Conservation (phyloP, 352 stramenopile species). For the Poterioochromonas sp. region DNA sequence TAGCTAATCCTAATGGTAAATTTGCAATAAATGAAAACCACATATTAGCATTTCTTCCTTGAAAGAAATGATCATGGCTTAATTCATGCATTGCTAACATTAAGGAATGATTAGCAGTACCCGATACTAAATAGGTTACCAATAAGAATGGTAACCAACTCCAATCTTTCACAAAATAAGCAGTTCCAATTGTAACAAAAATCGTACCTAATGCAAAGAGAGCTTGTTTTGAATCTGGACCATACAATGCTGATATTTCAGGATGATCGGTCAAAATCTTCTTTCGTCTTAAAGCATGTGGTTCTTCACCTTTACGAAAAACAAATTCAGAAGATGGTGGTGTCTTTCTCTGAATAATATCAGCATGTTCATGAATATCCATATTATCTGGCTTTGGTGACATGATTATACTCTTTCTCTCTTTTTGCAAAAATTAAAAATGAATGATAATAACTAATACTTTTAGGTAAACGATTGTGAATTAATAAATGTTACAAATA, state of each 20-base stretch:
- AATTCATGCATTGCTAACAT: constrained; percentile 91
- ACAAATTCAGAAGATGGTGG: too few relatives aligned
- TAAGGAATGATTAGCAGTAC: constrained; percentile 83
- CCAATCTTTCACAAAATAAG: constrained; percentile 57
- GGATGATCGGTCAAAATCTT: constrained; percentile 60
- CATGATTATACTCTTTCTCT: too few relatives aligned
- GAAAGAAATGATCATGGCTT: constrained; percentile 88
- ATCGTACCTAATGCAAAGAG: constrained; percentile 67
- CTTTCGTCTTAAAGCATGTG: not conserved
- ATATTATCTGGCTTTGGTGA: too few relatives aligned
- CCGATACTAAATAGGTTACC: constrained; percentile 70
- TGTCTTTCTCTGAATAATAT: too few relatives aligned
- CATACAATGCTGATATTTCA: constrained; percentile 75
- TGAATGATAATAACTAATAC: too few relatives aligned
- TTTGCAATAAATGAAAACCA: constrained; percentile 82
- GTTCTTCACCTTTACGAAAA: too few relatives aligned
- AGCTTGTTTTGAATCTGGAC: constrained; percentile 62
- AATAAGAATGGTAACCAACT: constrained; percentile 55
- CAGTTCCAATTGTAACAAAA: constrained; percentile 63
- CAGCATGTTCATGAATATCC: too few relatives aligned
- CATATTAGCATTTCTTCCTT: constrained; percentile 74
- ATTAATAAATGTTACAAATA: too few relatives aligned
- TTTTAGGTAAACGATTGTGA: too few relatives aligned
- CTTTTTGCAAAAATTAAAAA: too few relatives aligned
- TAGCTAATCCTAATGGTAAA: constrained; percentile 77